Evolutionary conservation across 768 basidiomycete species (phyloP).

Genomic region (Tylopilus vinaceipallidus): DNA sequence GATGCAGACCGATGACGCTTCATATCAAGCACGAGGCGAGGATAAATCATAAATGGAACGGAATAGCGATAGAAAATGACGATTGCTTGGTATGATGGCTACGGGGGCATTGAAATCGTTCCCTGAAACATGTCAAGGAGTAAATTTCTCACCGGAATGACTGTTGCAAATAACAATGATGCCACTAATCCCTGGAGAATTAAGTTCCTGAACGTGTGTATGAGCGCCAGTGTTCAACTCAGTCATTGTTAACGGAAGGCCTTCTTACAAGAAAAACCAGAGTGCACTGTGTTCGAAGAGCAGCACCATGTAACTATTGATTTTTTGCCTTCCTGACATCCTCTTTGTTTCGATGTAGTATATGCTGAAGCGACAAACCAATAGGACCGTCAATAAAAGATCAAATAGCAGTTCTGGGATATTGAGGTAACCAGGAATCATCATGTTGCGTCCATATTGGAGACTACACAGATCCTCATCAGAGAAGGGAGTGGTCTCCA

Average conservation of each 20-base stretch:
- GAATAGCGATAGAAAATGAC: neutral
- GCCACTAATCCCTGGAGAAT: neutral
- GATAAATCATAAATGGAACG: conserved; percentile 9
- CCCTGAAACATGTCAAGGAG: neutral
- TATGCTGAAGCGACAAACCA: conserved; percentile 6
- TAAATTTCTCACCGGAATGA: neutral
- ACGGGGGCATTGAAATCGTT: neutral
- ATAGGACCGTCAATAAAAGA: conserved; percentile 4
- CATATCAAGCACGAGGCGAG: conserved; percentile 6
- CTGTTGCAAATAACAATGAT: neutral
- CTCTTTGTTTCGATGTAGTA: conserved; percentile 3
- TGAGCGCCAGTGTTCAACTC: neutral
- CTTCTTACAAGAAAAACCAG: conserved; percentile 12
- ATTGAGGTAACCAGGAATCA: neutral
- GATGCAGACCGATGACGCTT: neutral
- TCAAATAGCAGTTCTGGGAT: conserved; percentile 6
- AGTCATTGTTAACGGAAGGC: neutral
- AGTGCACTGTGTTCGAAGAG: conserved; percentile 8
- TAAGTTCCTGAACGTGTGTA: neutral
- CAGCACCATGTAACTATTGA: conserved; percentile 11
- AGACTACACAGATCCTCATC: neutral
- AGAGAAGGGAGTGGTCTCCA: neutral
- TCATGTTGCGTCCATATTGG: neutral
- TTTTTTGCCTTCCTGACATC: neutral
- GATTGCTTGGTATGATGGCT: neutral